Base-by-base conservation (phyloP, 805 yeast genomes). In the Candida pini region DNA sequence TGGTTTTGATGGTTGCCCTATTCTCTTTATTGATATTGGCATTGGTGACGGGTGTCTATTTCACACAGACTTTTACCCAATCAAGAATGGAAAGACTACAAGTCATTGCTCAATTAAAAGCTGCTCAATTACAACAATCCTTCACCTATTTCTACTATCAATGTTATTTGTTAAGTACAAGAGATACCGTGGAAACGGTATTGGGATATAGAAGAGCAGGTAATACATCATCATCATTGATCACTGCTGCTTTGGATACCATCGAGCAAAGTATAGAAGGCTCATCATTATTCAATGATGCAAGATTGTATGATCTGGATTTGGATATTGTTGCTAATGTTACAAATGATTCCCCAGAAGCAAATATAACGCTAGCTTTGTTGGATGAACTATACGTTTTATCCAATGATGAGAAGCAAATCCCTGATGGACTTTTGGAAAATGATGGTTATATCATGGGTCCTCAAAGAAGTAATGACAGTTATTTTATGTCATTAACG, bases 61-160 rank as follows among this genome's bases (percentile, higher is more conserved):
- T 82, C 55, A 73, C 85, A 4, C 56, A 64, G 15, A 81, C 76
- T 42, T 74, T 80, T 39, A 70, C 76, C 20, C 59, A 69, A 30
- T 58, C 83, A 28, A 67, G 94, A 48, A 75, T 79, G 1, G 88
- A 84, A 41, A 71, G 88, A 37, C 62, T 88, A 18, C 74, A 73
- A 47, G 85, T 85, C 28, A 83, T 87, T 15, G 83, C 95, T 2
- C 83, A 83, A 54, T 63, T 88, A 36, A 87, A 86, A 56, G 76
- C 90, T 0, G 73, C 89, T 0, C 96, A 88, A 56, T 64, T 87
- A 15, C 71, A 69, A 35, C 96, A 86, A 58, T 71, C 76, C 26
- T 62, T 84, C 38, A 72, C 72, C 39, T 71, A 67, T 40, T 63
- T 75, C 18, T 80, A 76, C 53, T 83, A 79, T 51, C 94, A 86